These are phyloP conservation scores for Cryptococcus depauperatus DNA, from an alignment of 1,284 basidiomycete genomes.

Conservation along the genomic window DNA sequence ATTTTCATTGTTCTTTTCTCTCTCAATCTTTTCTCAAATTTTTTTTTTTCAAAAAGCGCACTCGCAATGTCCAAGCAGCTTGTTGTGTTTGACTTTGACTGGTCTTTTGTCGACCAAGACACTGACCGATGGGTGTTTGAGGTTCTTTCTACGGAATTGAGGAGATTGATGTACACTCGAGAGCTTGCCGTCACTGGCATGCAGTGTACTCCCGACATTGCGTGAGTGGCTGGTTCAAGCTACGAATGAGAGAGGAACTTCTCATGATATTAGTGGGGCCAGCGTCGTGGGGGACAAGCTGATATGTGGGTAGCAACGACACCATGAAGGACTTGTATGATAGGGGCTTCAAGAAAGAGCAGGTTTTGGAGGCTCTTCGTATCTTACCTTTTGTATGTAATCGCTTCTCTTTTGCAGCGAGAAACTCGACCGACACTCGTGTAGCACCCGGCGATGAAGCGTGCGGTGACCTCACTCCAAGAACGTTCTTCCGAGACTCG, in stretches of 20 bases:
- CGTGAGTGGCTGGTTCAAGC: constrained; percentile 53
- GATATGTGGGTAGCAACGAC: constrained; percentile 53
- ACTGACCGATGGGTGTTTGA: constrained; percentile 95
- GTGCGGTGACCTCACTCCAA: constrained; percentile 73
- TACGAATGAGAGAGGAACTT: background rate
- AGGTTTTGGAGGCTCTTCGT: constrained; percentile 69
- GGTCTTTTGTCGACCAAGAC: constrained; percentile 84
- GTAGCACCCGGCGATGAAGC: constrained; percentile 92
- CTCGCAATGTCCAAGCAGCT: constrained; percentile 54
- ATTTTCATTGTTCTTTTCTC: too few species aligned
- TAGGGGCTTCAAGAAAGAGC: constrained; percentile 58
- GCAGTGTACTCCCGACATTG: constrained; percentile 86
- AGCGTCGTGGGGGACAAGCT: background rate
- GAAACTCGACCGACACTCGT: background rate
- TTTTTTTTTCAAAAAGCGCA: too few species aligned
- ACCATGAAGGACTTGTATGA: constrained; percentile 62
- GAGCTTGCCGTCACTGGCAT: constrained; percentile 49
- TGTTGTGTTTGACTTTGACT: constrained; percentile 95
- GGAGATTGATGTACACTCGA: constrained; percentile 70
- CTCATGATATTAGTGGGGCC: background rate
- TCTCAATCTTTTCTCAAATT: too few species aligned
- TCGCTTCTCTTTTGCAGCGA: background rate
- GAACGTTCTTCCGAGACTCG: constrained; percentile 58
- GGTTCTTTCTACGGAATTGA: constrained; percentile 74
- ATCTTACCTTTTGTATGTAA: constrained; percentile 78